Evolutionary conservation across 2,329 filamentous ascomycete species (phyloP).

Genomic region (Nemania sp.): DNA sequence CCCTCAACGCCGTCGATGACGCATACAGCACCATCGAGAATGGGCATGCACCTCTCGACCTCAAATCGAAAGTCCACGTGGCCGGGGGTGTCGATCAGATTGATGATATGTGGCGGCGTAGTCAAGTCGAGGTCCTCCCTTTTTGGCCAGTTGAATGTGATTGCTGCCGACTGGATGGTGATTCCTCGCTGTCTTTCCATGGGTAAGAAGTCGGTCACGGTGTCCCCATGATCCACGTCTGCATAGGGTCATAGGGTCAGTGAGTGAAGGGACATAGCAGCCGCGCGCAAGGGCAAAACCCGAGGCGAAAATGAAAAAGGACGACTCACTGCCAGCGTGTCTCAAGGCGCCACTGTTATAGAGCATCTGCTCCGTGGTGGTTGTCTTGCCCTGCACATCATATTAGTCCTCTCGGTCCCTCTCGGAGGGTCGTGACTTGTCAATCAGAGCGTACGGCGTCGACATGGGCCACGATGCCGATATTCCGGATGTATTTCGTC

Average conservation of each 20-base stretch:
- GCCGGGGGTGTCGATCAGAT: constrained; percentile 93
- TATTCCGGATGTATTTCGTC: constrained; percentile 78
- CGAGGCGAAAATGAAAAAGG: neutral
- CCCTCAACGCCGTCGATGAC: constrained; percentile 91
- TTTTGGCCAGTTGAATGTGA: constrained; percentile 89
- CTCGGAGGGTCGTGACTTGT: too few relatives aligned
- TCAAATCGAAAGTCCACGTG: constrained; percentile 98
- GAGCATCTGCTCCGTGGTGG: constrained; percentile 98
- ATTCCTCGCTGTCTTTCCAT: constrained; percentile 91
- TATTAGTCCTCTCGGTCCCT: neutral
- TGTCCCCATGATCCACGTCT: constrained; percentile 96
- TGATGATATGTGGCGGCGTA: constrained; percentile 61
- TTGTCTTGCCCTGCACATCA: constrained; percentile 77
- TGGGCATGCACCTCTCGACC: constrained; percentile 84
- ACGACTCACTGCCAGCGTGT: constrained; percentile 70
- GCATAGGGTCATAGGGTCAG: neutral
- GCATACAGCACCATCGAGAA: constrained; percentile 89
- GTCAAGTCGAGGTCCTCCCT: constrained; percentile 41
- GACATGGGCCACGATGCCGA: constrained; percentile 98
- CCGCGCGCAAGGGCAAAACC: too few relatives aligned
- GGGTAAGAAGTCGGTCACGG: constrained; percentile 94
- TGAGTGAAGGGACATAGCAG: constrained; percentile 16
- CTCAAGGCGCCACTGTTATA: constrained; percentile 92
- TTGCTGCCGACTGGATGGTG: constrained; percentile 95
- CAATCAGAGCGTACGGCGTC: constrained; percentile 67